Evolutionary conservation across 2,329 filamentous ascomycete species (phyloP).

Genomic region (Elsinoe perseae): DNA sequence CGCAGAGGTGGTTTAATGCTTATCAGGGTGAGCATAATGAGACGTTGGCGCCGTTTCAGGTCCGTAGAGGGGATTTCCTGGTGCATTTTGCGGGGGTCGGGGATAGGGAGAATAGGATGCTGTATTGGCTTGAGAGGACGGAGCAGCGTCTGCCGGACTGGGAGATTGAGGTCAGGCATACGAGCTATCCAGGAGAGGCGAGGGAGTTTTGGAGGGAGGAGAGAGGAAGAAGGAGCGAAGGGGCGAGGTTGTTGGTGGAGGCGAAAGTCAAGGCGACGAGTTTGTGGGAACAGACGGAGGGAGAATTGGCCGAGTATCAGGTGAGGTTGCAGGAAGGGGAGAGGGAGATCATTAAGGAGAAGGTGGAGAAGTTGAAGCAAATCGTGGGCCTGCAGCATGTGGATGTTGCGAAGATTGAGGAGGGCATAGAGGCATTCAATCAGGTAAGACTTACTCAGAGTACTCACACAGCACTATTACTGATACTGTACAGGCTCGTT

Average conservation of each 20-base stretch:
- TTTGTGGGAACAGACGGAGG: constrained; percentile 23
- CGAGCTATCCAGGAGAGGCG: constrained; percentile 32
- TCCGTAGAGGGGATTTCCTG: constrained; percentile 35
- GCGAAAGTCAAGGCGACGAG: constrained; percentile 23
- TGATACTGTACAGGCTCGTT: constrained; percentile 16
- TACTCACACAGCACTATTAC: neutral
- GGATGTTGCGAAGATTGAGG: constrained; percentile 22
- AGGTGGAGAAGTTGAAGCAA: constrained; percentile 24
- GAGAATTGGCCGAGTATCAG: constrained; percentile 24
- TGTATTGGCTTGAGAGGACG: constrained; percentile 32
- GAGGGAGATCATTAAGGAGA: constrained; percentile 25
- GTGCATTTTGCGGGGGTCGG: constrained; percentile 38
- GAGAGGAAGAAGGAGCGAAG: constrained; percentile 15
- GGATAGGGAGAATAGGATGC: constrained; percentile 30
- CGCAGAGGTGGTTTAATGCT: constrained; percentile 40
- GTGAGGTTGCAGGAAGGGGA: constrained; percentile 24
- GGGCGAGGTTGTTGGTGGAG: constrained; percentile 18
- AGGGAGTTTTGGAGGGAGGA: constrained; percentile 30
- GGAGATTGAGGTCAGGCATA: constrained; percentile 33
- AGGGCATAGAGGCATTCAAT: constrained; percentile 21
- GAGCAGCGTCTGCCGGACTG: constrained; percentile 34
- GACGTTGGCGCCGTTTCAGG: constrained; percentile 31
- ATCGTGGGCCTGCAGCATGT: constrained; percentile 22
- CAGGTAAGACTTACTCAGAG: constrained; percentile 15
- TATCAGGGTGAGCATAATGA: constrained; percentile 35